Evolutionary conservation across 768 basidiomycete genomes (phyloP).

Genomic region (Exsudoporus frostii): DNA sequence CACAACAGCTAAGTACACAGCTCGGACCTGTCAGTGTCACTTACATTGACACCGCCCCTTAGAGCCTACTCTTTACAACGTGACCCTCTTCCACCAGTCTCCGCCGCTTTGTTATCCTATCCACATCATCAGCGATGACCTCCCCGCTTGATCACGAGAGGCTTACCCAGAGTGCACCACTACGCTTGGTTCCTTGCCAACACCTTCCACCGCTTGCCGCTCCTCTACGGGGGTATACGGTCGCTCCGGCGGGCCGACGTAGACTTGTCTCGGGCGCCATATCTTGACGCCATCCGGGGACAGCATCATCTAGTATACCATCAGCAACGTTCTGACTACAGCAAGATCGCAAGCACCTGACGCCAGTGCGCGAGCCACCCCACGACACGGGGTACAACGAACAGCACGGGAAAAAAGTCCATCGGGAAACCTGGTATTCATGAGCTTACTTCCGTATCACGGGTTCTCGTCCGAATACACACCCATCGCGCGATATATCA

Average conservation of each 20-base stretch:
- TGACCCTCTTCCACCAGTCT: constrained; percentile 26
- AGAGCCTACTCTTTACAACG: constrained; percentile 29
- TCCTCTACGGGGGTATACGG: constrained; percentile 68
- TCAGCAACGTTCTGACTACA: constrained; percentile 2
- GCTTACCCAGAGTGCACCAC: constrained; percentile 77
- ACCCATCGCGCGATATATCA: constrained; percentile 95
- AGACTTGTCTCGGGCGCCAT: constrained; percentile 87
- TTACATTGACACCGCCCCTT: background rate
- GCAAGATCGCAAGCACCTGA: constrained; percentile 45
- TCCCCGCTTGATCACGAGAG: background rate
- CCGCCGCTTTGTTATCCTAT: constrained; percentile 32
- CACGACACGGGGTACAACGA: constrained; percentile 88
- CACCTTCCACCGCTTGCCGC: constrained; percentile 52
- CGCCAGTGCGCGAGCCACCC: constrained; percentile 95
- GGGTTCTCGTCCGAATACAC: constrained; percentile 15
- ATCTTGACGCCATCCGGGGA: constrained; percentile 89
- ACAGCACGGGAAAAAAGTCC: constrained; percentile 93
- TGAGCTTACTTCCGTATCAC: background rate
- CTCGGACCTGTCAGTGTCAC: background rate
- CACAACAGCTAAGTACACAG: constrained; percentile 2
- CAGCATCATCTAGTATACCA: constrained; percentile 75
- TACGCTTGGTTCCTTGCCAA: constrained; percentile 55
- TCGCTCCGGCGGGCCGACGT: constrained; percentile 70
- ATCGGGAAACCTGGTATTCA: constrained; percentile 71
- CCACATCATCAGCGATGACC: background rate